A percentile compares a stretch with the other conserved stretches of the same genome.
These are phyloP conservation scores for Cymbopogon citratus DNA, from an alignment of 176 grass and related monocot species.

Conservation along the genomic window DNA sequence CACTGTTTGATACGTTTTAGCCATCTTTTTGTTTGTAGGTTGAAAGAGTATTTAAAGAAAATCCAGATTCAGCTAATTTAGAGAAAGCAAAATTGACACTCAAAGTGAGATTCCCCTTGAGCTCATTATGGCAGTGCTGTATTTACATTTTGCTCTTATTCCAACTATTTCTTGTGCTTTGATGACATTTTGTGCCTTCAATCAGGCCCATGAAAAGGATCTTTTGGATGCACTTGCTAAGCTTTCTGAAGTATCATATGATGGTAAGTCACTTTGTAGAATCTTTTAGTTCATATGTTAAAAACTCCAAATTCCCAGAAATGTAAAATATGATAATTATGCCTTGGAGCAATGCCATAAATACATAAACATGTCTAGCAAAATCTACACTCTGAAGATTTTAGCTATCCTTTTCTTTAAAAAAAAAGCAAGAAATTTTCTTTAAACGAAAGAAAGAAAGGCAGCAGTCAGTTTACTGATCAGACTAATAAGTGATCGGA, in stretches of 20 bases:
- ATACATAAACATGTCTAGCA: too few relatives aligned
- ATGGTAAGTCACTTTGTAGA: slow-evolving; percentile 20
- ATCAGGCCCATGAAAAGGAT: slow-evolving; percentile 56
- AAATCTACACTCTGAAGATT: too few relatives aligned
- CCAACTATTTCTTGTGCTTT: background rate
- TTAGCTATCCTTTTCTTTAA: too few relatives aligned
- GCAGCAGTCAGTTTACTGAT: too few relatives aligned
- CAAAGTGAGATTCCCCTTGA: slow-evolving; percentile 35
- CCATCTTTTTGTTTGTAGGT: slow-evolving; percentile 39
- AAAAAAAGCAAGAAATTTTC: too few relatives aligned
- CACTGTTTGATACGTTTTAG: slow-evolving; percentile 12
- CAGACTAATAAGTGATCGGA: too few relatives aligned
- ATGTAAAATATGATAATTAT: too few relatives aligned
- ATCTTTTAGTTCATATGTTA: too few relatives aligned
- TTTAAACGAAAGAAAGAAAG: too few relatives aligned
- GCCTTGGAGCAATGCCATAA: too few relatives aligned
- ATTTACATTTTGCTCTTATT: slow-evolving; percentile 8
- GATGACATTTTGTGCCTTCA: slow-evolving; percentile 18
- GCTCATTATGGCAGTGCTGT: background rate
- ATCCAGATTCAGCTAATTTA: slow-evolving; percentile 50
- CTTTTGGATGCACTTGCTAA: slow-evolving; percentile 52
- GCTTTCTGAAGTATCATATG: slow-evolving; percentile 44
- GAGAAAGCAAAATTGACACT: slow-evolving; percentile 50
- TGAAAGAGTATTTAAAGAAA: slow-evolving; percentile 43
- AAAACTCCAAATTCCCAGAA: too few relatives aligned